Evolutionary conservation across 129 eudicot genomes (phyloP), one percentile per base, ranked within the genome.

Genomic region (Pulicaria dysenterica): DNA sequence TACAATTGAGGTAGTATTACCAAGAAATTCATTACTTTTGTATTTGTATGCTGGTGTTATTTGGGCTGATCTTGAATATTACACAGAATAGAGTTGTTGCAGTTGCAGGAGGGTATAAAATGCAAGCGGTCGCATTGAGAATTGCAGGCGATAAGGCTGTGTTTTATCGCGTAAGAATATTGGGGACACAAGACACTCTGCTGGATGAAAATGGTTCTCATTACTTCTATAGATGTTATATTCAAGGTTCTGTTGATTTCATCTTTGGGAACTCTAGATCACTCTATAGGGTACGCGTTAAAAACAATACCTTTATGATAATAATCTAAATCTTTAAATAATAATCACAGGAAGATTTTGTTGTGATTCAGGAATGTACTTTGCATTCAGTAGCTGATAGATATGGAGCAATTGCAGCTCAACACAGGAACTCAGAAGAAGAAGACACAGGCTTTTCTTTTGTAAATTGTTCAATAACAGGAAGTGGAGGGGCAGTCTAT

Each of bases 101-200:
- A 3, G 70, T 57, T 5, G 70, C 81, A 16, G 94, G 96, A 38
- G 80, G 73, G 8, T 62, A 50, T 2, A 81, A 84, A 14, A 89
- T 78, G 83, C 99, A 94, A 73, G 99, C 96, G 0, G 99, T 94
- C 15, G 99, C 99, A 17, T 73, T 94, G 69, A 88, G 97, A 70
- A 73, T 94, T 13, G 78, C 91, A 3, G 93, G 97, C 10, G 88
- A 90, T 8, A 88, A 79, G 40, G 92, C 97, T 4, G 65, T 88
- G 85, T 73, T 94, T 44, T 83, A 90, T 80, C 84, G 68, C 48
- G 95, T 83, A 31, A 69, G 90, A 61, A 86, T 93, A 15, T 61
- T 93, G 71, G 98, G 98, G 12, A 76, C 86, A 12, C 98, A 93
- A 57, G 98, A 94, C 60, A 94, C 98, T 8, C 91, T 94, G 7